These are phyloP conservation scores for Inosperma sp. DNA, from an alignment of 768 basidiomycete genomes.

Conservation along the genomic window DNA sequence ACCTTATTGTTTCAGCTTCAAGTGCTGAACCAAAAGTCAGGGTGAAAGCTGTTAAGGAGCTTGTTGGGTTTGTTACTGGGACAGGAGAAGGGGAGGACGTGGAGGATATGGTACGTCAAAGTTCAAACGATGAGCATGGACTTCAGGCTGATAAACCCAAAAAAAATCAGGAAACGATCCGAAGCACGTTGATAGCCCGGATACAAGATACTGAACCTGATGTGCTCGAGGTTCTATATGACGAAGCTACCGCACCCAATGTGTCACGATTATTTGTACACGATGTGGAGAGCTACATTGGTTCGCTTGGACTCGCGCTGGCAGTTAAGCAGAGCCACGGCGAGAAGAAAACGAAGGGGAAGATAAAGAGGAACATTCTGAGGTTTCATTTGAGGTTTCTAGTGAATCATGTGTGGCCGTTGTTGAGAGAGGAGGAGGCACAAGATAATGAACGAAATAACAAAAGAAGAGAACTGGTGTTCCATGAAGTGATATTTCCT, in stretches of 20 bases:
- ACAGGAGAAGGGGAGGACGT: conserved; percentile 24
- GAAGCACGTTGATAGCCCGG: conserved; percentile 62
- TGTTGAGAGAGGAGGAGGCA: conserved; percentile 30
- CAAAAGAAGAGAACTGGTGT: no score
- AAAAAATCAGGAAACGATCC: conserved; percentile 45
- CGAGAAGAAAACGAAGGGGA: no score
- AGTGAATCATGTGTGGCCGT: no score
- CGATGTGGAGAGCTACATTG: conserved; percentile 34
- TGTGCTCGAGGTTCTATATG: conserved; percentile 70
- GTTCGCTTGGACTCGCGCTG: no score
- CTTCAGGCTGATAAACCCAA: conserved; percentile 8
- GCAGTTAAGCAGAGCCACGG: no score
- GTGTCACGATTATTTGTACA: conserved; percentile 47
- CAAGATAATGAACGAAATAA: no score
- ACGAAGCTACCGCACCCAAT: conserved; percentile 36
- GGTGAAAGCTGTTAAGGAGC: conserved; percentile 50
- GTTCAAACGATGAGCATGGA: neutral
- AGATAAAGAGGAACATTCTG: no score
- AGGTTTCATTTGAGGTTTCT: no score
- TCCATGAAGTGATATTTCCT: conserved; percentile 61
- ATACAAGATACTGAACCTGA: conserved; percentile 56
- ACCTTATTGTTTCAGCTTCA: conserved; percentile 52
- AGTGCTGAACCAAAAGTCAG: conserved; percentile 61
- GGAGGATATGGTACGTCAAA: conserved; percentile 40
- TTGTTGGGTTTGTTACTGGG: conserved; percentile 40